Base-by-base conservation (phyloP, 106 monocot species). In the Acorus gramineus region DNA sequence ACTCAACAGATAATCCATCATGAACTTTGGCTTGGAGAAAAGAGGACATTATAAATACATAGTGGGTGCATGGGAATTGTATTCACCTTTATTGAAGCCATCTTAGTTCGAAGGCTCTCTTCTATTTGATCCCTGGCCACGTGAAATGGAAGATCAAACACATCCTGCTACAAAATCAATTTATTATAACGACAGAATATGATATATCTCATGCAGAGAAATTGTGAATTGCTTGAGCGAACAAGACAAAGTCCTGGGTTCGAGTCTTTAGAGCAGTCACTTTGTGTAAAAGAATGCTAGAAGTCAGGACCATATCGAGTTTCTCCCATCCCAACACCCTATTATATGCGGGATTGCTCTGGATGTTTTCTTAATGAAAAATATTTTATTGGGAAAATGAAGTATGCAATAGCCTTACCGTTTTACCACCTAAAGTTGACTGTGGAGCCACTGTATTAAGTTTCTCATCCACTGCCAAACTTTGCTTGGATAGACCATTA, bases 111-210 rank as follows among this genome's bases (percentile, higher is more conserved):
- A 14, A 98, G 63, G 55, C 86, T 92, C 79, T 88, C 91, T 76
- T 98, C 98, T 73, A 98, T 98, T 68, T 98, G 88, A 76, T 89
- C 98, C 81, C 92, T 88, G 59, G 98, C 98, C 92, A 98, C 88
- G 74, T 92, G 98, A 58, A 98, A 98, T 54, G 98, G 98, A 52
- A 98, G 75, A 55, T 98, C 98, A 89, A 98, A 98, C 51, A 98
- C 83, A 80, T 92, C 98, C 98, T 98, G 60, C 44, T 61, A 73
- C 63, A 6, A 69, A 55, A 46, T n/a, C 10, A 14, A 52, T 9
- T 51, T 52, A 5, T 53, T 11, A 53, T 45, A 43, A 60, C 2
- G 9, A 50, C 11, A 2, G 14, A 55, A 4, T 44, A 52, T 69
- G 9, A 55, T 47, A 49, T n/a, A 47, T 44, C 4, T 14, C 12